These are phyloP conservation scores for Moelleriella libera DNA, from an alignment of 2,329 filamentous ascomycete species.

Conservation along the genomic window DNA sequence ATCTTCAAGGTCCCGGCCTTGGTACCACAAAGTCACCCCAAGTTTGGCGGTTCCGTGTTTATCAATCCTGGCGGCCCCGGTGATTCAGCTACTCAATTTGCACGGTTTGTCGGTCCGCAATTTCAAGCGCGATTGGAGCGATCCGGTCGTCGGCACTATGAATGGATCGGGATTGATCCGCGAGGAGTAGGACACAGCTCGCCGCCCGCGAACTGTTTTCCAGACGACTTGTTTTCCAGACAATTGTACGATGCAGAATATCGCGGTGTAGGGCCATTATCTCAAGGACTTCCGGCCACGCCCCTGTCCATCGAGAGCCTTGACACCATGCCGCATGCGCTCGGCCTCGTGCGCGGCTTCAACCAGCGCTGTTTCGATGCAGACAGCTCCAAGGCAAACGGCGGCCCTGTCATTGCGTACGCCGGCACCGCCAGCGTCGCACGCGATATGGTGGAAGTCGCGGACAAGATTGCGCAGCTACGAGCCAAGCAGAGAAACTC, in stretches of 20 bases:
- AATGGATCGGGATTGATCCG: constrained; percentile 26
- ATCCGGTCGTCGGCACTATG: constrained; percentile 13
- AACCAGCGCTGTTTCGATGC: constrained; percentile 12
- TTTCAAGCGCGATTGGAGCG: constrained; percentile 15
- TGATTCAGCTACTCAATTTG: constrained; percentile 15
- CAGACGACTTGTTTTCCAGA: constrained; percentile 8
- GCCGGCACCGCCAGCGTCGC: constrained; percentile 8
- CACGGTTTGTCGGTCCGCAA: constrained; percentile 9
- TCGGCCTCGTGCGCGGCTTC: constrained; percentile 7
- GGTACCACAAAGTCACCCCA: constrained; percentile 17
- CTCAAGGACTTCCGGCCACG: background rate
- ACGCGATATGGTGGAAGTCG: constrained; percentile 5
- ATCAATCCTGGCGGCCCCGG: constrained; percentile 26
- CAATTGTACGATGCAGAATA: background rate
- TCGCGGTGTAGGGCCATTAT: background rate
- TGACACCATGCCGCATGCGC: background rate
- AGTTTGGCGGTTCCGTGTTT: constrained; percentile 21
- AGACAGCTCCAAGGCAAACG: constrained; percentile 3
- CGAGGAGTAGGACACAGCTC: constrained; percentile 14
- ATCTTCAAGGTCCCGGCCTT: constrained; percentile 23
- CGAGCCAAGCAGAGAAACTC: background rate
- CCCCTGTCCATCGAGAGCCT: background rate
- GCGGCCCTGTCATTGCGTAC: constrained; percentile 11
- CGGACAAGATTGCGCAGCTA: constrained; percentile 4
- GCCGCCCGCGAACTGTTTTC: constrained; percentile 4